Conservation (phyloP, 306 rosid species). For the Carpinus viminea region DNA sequence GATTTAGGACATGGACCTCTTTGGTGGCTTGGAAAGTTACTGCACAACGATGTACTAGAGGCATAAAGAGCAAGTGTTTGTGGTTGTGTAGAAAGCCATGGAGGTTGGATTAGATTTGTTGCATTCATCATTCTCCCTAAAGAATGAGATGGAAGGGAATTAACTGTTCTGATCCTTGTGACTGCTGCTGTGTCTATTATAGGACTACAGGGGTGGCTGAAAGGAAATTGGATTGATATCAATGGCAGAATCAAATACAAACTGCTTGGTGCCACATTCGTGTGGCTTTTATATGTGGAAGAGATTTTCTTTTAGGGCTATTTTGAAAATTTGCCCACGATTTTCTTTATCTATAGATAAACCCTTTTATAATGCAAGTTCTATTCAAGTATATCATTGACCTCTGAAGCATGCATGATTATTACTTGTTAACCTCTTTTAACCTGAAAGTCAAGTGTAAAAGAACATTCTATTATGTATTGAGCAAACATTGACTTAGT, state of each 20-base stretch:
- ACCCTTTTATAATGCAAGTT: not conserved
- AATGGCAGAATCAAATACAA: not conserved
- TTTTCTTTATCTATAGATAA: not conserved
- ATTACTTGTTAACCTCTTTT: not conserved
- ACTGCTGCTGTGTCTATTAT: constrained; percentile 19
- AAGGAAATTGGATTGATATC: constrained; percentile 2
- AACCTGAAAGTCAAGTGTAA: not conserved
- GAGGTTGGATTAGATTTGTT: not conserved
- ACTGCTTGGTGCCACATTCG: not conserved
- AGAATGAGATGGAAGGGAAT: not conserved
- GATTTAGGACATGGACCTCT: constrained; percentile 2
- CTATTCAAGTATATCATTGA: not conserved
- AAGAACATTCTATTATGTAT: not conserved
- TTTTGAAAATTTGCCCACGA: constrained; percentile 7
- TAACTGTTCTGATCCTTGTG: constrained; percentile 14
- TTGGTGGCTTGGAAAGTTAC: not conserved
- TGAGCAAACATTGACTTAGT: not conserved
- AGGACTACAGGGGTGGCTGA: not conserved
- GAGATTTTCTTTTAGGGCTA: constrained; percentile 2
- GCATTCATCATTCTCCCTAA: not conserved
- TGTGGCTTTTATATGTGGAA: constrained; percentile 13
- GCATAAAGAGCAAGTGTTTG: constrained; percentile 3
- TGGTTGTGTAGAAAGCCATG: constrained; percentile 15
- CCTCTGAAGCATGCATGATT: not conserved
- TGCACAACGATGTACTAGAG: not conserved